Conservation (phyloP, 768 basidiomycete species). For the Boletus speciosus region DNA sequence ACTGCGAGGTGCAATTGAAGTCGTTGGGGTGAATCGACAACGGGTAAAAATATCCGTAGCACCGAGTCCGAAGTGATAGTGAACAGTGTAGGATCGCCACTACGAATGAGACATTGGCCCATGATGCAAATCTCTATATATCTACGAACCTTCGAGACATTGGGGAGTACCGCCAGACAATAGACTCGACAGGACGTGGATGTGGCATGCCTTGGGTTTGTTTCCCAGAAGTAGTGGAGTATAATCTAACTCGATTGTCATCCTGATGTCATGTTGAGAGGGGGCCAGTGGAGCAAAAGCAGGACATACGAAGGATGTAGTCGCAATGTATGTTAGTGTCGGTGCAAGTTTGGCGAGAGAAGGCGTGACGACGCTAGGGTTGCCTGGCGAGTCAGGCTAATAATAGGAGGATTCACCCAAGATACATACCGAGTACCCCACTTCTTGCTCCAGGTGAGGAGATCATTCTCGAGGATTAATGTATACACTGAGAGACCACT, state of each 20-base stretch:
- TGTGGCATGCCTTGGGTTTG: slow-evolving; percentile 68
- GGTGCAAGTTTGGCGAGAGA: slow-evolving; percentile 65
- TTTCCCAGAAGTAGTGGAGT: slow-evolving; percentile 69
- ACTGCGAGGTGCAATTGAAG: slow-evolving; percentile 82
- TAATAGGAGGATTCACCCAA: not conserved
- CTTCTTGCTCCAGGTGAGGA: slow-evolving; percentile 79
- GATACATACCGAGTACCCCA: slow-evolving; percentile 61
- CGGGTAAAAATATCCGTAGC: slow-evolving; percentile 81
- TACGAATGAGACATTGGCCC: slow-evolving; percentile 26
- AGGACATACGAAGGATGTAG: slow-evolving; percentile 51
- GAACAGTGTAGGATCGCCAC: slow-evolving; percentile 76
- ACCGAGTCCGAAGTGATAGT: slow-evolving; percentile 82
- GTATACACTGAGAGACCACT: slow-evolving; percentile 69
- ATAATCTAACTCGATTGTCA: slow-evolving; percentile 58
- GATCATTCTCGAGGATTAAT: slow-evolving; percentile 73
- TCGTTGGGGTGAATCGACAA: slow-evolving; percentile 79
- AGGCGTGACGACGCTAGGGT: slow-evolving; percentile 45
- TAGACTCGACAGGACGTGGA: slow-evolving; percentile 65
- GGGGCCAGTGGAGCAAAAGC: not conserved
- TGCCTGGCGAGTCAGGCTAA: slow-evolving; percentile 9
- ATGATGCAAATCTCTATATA: not conserved
- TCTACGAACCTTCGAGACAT: slow-evolving; percentile 58
- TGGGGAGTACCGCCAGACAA: slow-evolving; percentile 72
- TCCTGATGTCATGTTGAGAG: slow-evolving; percentile 37
- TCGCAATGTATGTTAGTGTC: slow-evolving; percentile 70